Percentiles rank a stretch among this genome's conserved stretches.
Evolutionary conservation across 2,329 filamentous ascomycete species (phyloP).

Genomic region (Colletotrichum sp.): DNA sequence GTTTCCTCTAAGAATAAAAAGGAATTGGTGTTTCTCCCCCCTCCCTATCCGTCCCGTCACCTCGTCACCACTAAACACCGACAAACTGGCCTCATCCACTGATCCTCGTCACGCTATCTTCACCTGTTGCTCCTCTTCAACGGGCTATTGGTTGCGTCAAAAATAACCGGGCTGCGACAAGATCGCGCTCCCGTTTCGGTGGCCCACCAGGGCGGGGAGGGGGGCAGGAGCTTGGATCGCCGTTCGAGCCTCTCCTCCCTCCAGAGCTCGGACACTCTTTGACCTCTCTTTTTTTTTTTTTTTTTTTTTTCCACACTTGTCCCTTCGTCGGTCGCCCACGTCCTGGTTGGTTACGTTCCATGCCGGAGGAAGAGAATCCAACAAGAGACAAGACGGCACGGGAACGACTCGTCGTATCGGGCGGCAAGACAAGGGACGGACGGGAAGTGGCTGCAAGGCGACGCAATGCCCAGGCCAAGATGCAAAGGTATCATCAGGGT

Average conservation of each 20-base stretch:
- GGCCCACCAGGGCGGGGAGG: neutral
- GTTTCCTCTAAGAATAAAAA: neutral
- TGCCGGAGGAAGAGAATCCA: neutral
- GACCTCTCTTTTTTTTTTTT: neutral
- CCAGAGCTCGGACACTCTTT: slow-evolving; percentile 16
- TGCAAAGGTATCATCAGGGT: slow-evolving; percentile 7
- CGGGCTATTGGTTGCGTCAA: neutral
- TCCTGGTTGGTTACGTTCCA: neutral
- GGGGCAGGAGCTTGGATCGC: neutral
- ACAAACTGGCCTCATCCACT: neutral
- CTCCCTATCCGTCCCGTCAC: neutral
- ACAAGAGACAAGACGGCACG: neutral
- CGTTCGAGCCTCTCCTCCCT: slow-evolving; percentile 6
- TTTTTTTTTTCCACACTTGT: neutral
- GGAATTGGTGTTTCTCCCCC: neutral
- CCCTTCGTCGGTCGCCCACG: neutral
- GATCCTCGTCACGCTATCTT: neutral
- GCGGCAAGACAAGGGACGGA: neutral
- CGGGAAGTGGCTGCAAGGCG: slow-evolving; percentile 12
- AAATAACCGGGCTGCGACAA: neutral
- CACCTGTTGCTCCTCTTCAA: neutral
- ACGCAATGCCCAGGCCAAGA: neutral
- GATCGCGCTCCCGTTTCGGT: neutral
- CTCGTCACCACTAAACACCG: neutral
- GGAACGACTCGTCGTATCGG: slow-evolving; percentile 1